Percentiles rank a stretch among this genome's conserved stretches.
phyloP scores from a whole-genome alignment of 208 protist species.

The Angomonas ambiguus region DNA sequence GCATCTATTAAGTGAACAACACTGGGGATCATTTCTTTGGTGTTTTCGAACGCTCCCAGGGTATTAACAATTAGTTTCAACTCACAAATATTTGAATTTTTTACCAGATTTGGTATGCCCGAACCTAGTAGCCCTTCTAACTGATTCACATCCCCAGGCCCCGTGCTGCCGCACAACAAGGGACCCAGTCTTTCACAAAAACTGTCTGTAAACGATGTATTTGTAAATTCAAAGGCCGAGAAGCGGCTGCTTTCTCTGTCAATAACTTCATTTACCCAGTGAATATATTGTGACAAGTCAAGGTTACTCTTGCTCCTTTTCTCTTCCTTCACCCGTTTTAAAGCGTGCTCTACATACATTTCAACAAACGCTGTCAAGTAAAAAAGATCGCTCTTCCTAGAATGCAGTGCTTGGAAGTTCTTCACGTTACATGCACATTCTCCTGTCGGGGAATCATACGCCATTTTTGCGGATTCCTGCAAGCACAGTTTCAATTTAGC shows the following conservation, averaged over 20 bases:
- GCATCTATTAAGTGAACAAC: neutral
- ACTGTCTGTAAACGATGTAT: neutral
- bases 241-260: neutral
- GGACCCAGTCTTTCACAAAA: neutral
- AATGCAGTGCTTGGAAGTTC: constrained; percentile 17
- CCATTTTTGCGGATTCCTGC: neutral
- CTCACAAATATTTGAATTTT: neutral
- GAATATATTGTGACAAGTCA: neutral
- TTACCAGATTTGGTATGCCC: neutral
- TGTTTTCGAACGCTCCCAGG: neutral
- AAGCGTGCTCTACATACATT: neutral
- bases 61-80: neutral
- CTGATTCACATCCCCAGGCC: neutral
- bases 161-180: neutral
- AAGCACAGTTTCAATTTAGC: neutral
- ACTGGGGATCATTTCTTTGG: neutral
- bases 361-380: neutral
- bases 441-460: neutral
- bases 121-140: neutral
- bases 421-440: neutral
- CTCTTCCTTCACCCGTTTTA: neutral
- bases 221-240: neutral
- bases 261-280: neutral
- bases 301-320: neutral
- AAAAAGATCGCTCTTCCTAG: constrained; percentile 11